Evolutionary conservation across 2,329 filamentous ascomycete species (phyloP).

Genomic region (Cladophialophora chaetospira): DNA sequence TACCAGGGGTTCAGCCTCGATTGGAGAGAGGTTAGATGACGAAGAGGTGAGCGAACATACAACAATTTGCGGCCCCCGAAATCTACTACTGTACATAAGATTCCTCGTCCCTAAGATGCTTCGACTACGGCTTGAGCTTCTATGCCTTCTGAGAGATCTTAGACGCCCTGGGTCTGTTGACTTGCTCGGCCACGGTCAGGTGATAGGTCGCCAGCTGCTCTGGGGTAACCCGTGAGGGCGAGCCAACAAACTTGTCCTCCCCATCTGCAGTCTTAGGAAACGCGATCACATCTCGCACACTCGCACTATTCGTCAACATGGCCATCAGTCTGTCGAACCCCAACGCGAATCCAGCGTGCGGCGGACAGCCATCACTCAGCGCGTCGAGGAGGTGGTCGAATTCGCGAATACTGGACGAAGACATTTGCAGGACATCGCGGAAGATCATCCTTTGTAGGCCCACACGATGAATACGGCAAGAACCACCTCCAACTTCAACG

Average conservation of each 20-base stretch:
- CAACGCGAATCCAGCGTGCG: slow-evolving; percentile 89
- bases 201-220: slow-evolving; percentile 63
- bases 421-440: slow-evolving; percentile 79
- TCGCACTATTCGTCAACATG: slow-evolving; percentile 73
- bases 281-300: slow-evolving; percentile 89
- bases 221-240: slow-evolving; percentile 68
- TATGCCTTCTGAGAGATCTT: slow-evolving; percentile 8
- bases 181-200: slow-evolving; percentile 38
- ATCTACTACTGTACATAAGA: not conserved
- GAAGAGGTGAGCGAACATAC: not conserved
- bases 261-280: slow-evolving; percentile 94
- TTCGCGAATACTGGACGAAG: slow-evolving; percentile 65
- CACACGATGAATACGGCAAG: slow-evolving; percentile 84
- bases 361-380: slow-evolving; percentile 82
- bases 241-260: slow-evolving; percentile 79
- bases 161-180: not conserved
- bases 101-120: not conserved
- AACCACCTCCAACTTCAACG: slow-evolving; percentile 89
- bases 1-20: slow-evolving; percentile 16
- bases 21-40: not conserved
- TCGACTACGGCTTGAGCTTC: not conserved
- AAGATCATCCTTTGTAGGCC: slow-evolving; percentile 83
- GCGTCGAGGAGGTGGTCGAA: slow-evolving; percentile 86
- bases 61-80: too few species aligned
- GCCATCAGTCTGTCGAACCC: slow-evolving; percentile 88